Conservation (phyloP, 148 eudicot species). For the Silene conica region DNA sequence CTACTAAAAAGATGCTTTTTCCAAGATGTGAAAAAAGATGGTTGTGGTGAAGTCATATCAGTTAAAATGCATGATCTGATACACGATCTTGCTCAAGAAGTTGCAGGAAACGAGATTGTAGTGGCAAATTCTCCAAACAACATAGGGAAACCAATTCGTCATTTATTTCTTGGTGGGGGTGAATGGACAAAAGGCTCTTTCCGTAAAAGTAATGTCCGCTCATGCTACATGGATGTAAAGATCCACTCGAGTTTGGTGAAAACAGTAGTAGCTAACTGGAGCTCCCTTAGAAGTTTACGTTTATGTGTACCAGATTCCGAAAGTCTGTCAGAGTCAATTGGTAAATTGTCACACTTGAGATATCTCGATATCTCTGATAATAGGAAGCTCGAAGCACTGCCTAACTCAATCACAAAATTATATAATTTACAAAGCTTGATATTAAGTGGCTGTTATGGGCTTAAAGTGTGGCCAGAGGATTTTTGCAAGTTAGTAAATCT, state of each 20-base stretch:
- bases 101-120: background rate
- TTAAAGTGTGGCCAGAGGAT: slow-evolving; percentile 21
- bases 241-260: background rate
- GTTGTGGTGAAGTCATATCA: background rate
- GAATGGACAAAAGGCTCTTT: slow-evolving; percentile 1
- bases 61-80: slow-evolving; percentile 19
- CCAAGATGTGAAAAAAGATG: slow-evolving; percentile 4
- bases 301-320: slow-evolving; percentile 1
- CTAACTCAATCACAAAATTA: slow-evolving; percentile 16
- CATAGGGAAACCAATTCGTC: background rate
- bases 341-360: slow-evolving; percentile 26
- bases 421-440: slow-evolving; percentile 23
- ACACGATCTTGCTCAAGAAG: slow-evolving; percentile 20
- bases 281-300: slow-evolving; percentile 19
- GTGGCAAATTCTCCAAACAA: background rate
- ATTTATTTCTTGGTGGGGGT: background rate
- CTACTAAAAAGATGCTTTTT: slow-evolving; percentile 1
- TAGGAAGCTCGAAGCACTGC: background rate
- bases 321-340: slow-evolving; percentile 19
- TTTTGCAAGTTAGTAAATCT: slow-evolving; percentile 23
- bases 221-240: background rate
- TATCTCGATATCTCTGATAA: slow-evolving; percentile 16
- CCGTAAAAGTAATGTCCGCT: background rate
- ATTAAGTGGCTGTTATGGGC: background rate
- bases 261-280: background rate